Conservation (phyloP, 208 protist genomes). For the Trypanosoma congolense region DNA sequence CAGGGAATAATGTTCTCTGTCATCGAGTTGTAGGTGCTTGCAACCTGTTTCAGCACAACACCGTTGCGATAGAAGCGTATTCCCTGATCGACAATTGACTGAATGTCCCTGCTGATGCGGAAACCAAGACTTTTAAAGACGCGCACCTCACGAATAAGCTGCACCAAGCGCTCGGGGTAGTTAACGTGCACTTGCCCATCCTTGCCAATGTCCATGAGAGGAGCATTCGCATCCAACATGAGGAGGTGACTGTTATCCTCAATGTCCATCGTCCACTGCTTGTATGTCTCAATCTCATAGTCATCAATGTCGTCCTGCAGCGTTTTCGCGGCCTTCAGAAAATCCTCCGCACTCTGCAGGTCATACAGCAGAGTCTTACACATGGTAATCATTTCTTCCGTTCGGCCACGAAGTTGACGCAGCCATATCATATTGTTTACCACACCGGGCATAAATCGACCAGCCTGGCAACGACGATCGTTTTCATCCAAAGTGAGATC, state of each 20-base stretch:
- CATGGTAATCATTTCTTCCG: slow-evolving; percentile 79
- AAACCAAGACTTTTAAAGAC: slow-evolving; percentile 75
- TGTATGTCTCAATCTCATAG: slow-evolving; percentile 82
- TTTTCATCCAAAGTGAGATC: slow-evolving; percentile 77
- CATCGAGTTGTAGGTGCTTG: slow-evolving; percentile 92
- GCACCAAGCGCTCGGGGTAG: slow-evolving; percentile 84
- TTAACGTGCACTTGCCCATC: slow-evolving; percentile 83
- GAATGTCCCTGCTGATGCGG: slow-evolving; percentile 52
- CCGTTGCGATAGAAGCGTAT: slow-evolving; percentile 81
- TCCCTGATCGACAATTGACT: slow-evolving; percentile 68
- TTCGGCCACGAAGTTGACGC: slow-evolving; percentile 67
- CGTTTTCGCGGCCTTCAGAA: slow-evolving; percentile 42
- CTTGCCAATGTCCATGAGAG: slow-evolving; percentile 82
- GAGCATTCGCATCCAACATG: slow-evolving; percentile 74
- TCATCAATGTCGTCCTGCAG: slow-evolving; percentile 82
- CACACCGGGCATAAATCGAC: slow-evolving; percentile 86
- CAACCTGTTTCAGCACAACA: slow-evolving; percentile 88
- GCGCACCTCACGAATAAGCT: slow-evolving; percentile 87
- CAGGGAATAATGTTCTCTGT: slow-evolving; percentile 85
- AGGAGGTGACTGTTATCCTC: slow-evolving; percentile 61
- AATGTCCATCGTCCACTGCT: slow-evolving; percentile 73
- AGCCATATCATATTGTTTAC: slow-evolving; percentile 91
- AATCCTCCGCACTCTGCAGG: slow-evolving; percentile 57
- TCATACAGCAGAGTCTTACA: slow-evolving; percentile 74
- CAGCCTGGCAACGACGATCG: slow-evolving; percentile 81